These are phyloP conservation scores for Cotoneaster glaucophyllus DNA, from an alignment of 306 rosid species.

Conservation along the genomic window DNA sequence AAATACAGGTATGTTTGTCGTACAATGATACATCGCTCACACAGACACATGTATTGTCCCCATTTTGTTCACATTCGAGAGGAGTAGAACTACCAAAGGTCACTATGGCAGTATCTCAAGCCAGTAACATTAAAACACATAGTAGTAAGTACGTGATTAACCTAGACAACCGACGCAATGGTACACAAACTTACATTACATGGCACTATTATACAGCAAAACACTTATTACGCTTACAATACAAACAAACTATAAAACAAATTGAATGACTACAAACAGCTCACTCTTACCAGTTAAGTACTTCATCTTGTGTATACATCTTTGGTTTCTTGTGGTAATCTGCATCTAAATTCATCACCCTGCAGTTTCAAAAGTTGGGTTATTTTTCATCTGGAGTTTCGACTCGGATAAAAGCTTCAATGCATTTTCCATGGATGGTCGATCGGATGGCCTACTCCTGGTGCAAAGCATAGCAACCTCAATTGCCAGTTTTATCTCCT, in stretches of 20 bases:
- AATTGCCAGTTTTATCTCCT: constrained; percentile 47
- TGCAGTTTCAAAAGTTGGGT: constrained; percentile 22
- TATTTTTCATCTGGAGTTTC: constrained; percentile 27
- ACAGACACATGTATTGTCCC: not conserved
- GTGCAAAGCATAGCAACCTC: constrained; percentile 75
- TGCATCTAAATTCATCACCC: constrained; percentile 20
- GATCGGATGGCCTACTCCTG: constrained; percentile 45
- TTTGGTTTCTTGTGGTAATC: constrained; percentile 6
- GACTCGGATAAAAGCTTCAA: constrained; percentile 59
- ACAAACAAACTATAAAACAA: constrained; percentile 23
- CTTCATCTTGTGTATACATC: constrained; percentile 9
- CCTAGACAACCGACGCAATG: not conserved
- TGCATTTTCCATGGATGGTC: constrained; percentile 71
- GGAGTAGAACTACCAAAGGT: not conserved
- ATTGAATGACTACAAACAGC: constrained; percentile 27
- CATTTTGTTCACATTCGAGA: no score
- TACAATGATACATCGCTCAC: no score
- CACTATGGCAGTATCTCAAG: not conserved
- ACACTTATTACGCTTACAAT: constrained; percentile 15
- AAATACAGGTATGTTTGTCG: no score
- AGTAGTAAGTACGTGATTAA: not conserved
- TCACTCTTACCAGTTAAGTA: constrained; percentile 30
- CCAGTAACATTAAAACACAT: not conserved
- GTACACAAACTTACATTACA: not conserved
- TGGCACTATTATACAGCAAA: not conserved